Conservation (phyloP, 2,329 filamentous ascomycete species). For the Sarocladiaceae sp. region DNA sequence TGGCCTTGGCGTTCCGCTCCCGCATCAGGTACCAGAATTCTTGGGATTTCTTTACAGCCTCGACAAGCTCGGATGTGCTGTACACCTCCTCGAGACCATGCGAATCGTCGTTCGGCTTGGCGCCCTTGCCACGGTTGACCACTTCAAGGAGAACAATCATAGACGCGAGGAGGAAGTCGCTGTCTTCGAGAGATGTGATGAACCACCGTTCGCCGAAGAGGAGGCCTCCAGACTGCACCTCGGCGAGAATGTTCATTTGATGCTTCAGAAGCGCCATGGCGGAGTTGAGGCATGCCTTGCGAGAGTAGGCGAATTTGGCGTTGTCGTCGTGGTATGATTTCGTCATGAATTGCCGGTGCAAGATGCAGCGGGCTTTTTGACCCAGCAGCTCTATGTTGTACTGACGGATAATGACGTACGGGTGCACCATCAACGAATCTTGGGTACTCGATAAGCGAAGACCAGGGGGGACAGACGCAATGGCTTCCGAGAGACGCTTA, state of each 20-base stretch:
- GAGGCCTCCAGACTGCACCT: slow-evolving; percentile 1
- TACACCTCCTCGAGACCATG: not conserved
- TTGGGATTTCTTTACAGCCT: slow-evolving; percentile 2
- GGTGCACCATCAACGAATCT: slow-evolving; percentile 24
- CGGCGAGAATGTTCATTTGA: slow-evolving; percentile 4
- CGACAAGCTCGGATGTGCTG: slow-evolving; percentile 1
- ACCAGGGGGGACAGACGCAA: slow-evolving; percentile 20
- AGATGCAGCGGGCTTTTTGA: slow-evolving; percentile 22
- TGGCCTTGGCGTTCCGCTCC: slow-evolving; percentile 2
- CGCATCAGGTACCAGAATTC: slow-evolving; percentile 7
- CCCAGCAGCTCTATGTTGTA: slow-evolving; percentile 20
- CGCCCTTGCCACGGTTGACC: not conserved
- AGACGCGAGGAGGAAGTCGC: slow-evolving; percentile 2
- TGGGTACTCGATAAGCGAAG: not conserved
- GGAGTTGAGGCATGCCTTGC: slow-evolving; percentile 1
- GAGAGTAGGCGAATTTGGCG: slow-evolving; percentile 2
- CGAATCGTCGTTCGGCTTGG: not conserved
- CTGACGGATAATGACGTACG: slow-evolving; percentile 22
- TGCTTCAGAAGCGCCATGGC: slow-evolving; percentile 6
- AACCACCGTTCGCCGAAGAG: slow-evolving; percentile 5
- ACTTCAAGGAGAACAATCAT: slow-evolving; percentile 5
- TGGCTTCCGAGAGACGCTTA: slow-evolving; percentile 25
- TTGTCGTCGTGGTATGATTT: slow-evolving; percentile 11
- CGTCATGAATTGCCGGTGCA: slow-evolving; percentile 24
- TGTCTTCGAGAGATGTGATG: slow-evolving; percentile 1